phyloP scores from a whole-genome alignment of 306 rosid species.

The Malus asiatica region DNA sequence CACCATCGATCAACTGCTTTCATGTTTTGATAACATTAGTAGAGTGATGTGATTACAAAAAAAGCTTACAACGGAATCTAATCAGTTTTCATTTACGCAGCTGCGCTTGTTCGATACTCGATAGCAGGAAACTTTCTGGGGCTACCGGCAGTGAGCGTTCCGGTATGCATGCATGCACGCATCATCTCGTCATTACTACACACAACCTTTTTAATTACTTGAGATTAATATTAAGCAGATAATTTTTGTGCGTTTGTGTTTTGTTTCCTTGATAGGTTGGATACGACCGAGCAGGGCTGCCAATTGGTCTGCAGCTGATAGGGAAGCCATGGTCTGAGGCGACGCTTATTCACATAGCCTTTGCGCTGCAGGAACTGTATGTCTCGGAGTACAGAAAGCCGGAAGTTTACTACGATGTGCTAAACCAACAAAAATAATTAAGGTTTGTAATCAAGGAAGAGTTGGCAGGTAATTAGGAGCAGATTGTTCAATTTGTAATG shows the following conservation, averaged over 20 bases:
- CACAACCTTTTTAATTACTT: no score
- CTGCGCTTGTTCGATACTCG: conserved; percentile 83
- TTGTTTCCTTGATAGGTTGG: conserved; percentile 53
- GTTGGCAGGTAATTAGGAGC: background rate
- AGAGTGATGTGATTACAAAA: background rate
- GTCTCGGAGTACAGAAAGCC: conserved; percentile 53
- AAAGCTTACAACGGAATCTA: background rate
- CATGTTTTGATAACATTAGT: background rate
- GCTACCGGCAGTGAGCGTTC: conserved; percentile 80
- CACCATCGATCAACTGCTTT: background rate
- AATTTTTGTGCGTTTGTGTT: background rate
- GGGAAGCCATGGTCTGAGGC: conserved; percentile 96
- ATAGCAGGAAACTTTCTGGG: conserved; percentile 93
- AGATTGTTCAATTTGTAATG: background rate
- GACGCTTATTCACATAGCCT: conserved; percentile 66
- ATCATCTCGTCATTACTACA: no score
- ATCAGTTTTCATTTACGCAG: conserved; percentile 20
- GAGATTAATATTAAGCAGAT: background rate
- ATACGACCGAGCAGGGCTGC: conserved; percentile 68
- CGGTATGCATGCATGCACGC: conserved; percentile 37
- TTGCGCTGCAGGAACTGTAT: conserved; percentile 63
- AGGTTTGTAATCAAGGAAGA: background rate
- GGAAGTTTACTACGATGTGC: conserved; percentile 49
- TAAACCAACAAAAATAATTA: conserved; percentile 15
- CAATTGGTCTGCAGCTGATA: conserved; percentile 91